Base-by-base conservation (phyloP, 345 rosid genomes). In the Hibiscus syriacus region DNA sequence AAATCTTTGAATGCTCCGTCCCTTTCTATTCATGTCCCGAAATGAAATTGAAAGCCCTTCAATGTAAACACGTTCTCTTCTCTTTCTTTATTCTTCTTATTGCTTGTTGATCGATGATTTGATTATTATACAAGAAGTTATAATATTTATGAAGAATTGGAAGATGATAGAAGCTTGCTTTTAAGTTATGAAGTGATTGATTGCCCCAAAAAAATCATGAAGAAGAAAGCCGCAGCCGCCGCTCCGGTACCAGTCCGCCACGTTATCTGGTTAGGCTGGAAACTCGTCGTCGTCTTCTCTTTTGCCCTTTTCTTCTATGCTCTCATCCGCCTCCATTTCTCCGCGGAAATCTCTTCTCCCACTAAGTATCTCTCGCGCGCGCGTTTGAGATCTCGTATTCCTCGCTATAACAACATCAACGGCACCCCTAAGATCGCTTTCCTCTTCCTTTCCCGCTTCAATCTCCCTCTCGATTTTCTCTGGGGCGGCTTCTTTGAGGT, bases 401-500 rank as follows among this genome's bases (percentile, higher is more conserved):
- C 83, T 25, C 46, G 52, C 48, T 67, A 6, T 5, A 43, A 87
- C 6, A 0, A 45, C 54, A 83, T 78, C 75, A 1, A 48, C 20
- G 84, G 84, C 6, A 78, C 66, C n/a, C 85, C 90, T 5, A 91
- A 89, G 80, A 67, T 85, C 74, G 87, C 89, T 27, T 86, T 87
- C 56, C 82, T 87, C 61, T 84, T 83, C 80, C 83, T 90, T 3
- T 76, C 75, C 46, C 84, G 90, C 36, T 77, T 76, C 22, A 74
- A 83, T 55, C 76, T 91, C 23, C 95, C 94, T 2, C 85, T 81
- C 6, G 90, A 82, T 76, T 88, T 85, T 67, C 87, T 90, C 0
- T 90, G 97, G 97, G 86, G 74, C 10, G 66, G 71, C 68, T 90
- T 87, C 83, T 86, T 87, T 76, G 82, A 87, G 90, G 96, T 90